A percentile compares a stretch with the other conserved stretches of the same genome.
phyloP scores from a whole-genome alignment of 1,284 basidiomycete genomes.

The Leccinum subrobustum region DNA sequence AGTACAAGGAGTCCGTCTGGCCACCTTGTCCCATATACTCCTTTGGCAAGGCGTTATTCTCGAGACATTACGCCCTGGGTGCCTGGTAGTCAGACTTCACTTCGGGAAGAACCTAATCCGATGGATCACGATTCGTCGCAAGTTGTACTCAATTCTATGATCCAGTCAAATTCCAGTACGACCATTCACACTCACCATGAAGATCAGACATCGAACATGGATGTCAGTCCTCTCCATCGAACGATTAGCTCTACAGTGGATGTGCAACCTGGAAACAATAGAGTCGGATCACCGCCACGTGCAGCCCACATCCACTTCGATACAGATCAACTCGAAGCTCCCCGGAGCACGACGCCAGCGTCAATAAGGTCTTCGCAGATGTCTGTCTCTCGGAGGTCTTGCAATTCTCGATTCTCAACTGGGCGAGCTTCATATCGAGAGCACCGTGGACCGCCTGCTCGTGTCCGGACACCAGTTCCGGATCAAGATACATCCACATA shows the following conservation, averaged over 20 bases:
- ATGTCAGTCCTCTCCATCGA: slow-evolving; percentile 3
- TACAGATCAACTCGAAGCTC: neutral
- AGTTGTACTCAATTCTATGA: neutral
- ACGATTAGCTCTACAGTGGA: neutral
- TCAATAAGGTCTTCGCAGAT: slow-evolving; percentile 8
- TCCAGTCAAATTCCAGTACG: slow-evolving; percentile 6
- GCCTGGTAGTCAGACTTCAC: slow-evolving; percentile 12
- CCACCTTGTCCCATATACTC: slow-evolving; percentile 22
- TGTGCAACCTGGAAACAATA: neutral
- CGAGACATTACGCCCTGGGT: slow-evolving; percentile 8
- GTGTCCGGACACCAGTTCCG: slow-evolving; percentile 4
- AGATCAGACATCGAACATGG: neutral
- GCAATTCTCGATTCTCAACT: slow-evolving; percentile 15
- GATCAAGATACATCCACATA: neutral
- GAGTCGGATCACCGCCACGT: neutral
- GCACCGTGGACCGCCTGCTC: slow-evolving; percentile 19
- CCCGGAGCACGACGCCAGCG: slow-evolving; percentile 8
- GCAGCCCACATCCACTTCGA: neutral
- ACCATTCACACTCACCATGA: neutral
- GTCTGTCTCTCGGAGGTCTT: slow-evolving; percentile 18
- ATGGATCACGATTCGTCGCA: neutral
- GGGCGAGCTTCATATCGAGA: slow-evolving; percentile 27
- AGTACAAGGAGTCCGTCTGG: slow-evolving; percentile 25
- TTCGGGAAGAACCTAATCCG: slow-evolving; percentile 19
- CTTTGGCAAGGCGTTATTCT: slow-evolving; percentile 14